These are phyloP conservation scores for Crithidia sp. DNA, from an alignment of 208 protist species.

Conservation along the genomic window DNA sequence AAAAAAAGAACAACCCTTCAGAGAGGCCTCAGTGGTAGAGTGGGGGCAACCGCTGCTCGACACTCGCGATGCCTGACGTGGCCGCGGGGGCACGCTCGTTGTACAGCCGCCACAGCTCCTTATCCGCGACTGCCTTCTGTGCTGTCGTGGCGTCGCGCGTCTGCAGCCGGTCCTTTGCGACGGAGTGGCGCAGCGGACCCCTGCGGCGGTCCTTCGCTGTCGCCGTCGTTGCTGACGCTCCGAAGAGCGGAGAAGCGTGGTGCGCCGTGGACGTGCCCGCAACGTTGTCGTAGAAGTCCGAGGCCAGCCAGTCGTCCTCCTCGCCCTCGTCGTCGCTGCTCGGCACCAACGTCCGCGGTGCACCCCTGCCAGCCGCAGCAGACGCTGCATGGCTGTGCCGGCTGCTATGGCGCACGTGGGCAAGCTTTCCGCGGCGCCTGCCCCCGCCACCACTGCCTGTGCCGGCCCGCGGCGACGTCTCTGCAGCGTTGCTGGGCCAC, in stretches of 20 bases:
- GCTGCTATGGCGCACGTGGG: neutral
- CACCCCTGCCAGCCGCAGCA: neutral
- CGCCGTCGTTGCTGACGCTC: neutral
- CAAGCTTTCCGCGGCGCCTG: no score
- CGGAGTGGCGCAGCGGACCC: neutral
- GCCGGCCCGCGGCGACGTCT: no score
- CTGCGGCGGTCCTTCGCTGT: neutral
- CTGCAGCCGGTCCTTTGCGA: neutral
- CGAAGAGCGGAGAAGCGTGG: neutral
- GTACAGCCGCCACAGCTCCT: slow-evolving; percentile 62
- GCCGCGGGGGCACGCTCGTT: slow-evolving; percentile 33
- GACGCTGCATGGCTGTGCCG: neutral
- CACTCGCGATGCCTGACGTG: neutral
- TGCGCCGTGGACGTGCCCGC: neutral
- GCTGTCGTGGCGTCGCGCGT: neutral
- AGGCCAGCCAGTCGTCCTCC: slow-evolving; percentile 27
- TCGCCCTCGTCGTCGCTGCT: slow-evolving; percentile 32
- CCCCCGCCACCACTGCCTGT: no score
- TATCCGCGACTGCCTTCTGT: slow-evolving; percentile 26
- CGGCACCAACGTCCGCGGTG: neutral
- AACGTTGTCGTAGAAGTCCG: slow-evolving; percentile 19
- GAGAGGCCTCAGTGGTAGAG: slow-evolving; percentile 30
- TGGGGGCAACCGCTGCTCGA: slow-evolving; percentile 14
- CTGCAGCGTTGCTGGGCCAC: neutral
- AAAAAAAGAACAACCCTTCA: neutral